Evolutionary conservation across 305 asterid species (phyloP), one percentile per base, ranked within the genome.

Genomic region (Plantago coronopus): DNA sequence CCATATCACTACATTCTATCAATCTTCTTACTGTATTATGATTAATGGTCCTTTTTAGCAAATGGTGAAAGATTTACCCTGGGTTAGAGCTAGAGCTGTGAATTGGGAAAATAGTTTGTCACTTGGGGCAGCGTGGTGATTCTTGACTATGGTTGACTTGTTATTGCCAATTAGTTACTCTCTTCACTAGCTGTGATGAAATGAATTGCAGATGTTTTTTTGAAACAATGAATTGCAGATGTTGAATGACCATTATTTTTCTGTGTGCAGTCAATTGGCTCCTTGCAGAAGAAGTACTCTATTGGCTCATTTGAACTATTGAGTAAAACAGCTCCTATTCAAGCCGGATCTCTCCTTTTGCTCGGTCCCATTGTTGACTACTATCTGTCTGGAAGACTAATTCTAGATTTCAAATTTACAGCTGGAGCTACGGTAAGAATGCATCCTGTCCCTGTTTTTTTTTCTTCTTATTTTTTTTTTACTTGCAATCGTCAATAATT

Each of bases 311-410:
- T 91, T 50, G 98, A 91, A 65, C 68, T 91, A 63, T 73, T 91
- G 80, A 91, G 98, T 73, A 88, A 78, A 82, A 91, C 98, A 55
- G 95, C 98, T 48, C 98, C 98, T 1, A 91, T 91, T 57, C 98
- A 91, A 86, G 95, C 98, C 40, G 78, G 83, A 57, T 91, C 98
- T 65, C 95, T 91, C 69, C 94, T 91, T 21, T 78, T 91, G 70
- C 64, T 86, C 43, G 98, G 98, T 58, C 98, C 98, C 49, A 72
- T 91, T 23, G 34, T 84, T 17, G 98, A 91, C 81, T 86, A 82
- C 74, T 81, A 69, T 73, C 94, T 91, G 40, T 74, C 82, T 8
- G 83, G 80, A 38, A 83, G 77, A 25, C 57, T 79, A 17, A 78
- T 91, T 65, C 63, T 82, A 37, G 76, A 82, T 56, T 91, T 78